Evolutionary conservation across 1,284 basidiomycete species (phyloP), one percentile per base, ranked within the genome.

Genomic region (Boletus smithii): DNA sequence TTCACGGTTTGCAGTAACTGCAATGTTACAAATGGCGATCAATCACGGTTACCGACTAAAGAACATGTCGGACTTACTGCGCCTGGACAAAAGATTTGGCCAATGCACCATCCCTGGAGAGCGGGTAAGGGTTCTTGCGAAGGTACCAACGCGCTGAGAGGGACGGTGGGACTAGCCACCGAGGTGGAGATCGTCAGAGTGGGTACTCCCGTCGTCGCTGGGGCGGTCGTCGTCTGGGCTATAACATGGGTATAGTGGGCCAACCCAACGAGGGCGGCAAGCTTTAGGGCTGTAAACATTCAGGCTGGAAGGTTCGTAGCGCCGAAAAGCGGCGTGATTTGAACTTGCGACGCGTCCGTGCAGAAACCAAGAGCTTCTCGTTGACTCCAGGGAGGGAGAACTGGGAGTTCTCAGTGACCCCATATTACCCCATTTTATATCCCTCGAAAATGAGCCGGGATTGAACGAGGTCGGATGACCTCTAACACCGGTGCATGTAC

Each of bases 1-100:
- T 94, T 87, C 48, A 95, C 84, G 1, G 90, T 86, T 77, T 94
- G 91, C 26, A 95, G 72, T 6, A 94, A 62, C 87, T 91, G 53
- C 22, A n/a, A n/a, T n/a, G n/a, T n/a, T n/a, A n/a, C n/a, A n/a
- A 18, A 40, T n/a, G 32, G 48, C 17, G 37, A 24, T 48, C 34
- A 30, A 39, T 27, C 29, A 24, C 23, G 5, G 40, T 42, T 23
- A 22, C 8, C 16, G 34, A n/a, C 14, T 20, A 30, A 30, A 24
- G 29, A 36, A 27, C 30, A 20, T 4, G 18, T n/a, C 8, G 18
- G 23, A 75, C 85, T 54, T 61, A 91, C 90, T 39, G 74, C 51
- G 20, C 89, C 90, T 1, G 90, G 77, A 65, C 91, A 94, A 69
- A 88, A 94, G 27, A 92, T 88, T 44, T 85, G 71, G 50, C 88